These are phyloP conservation scores for Amanita rimosa DNA, from an alignment of 768 basidiomycete genomes.

Conservation along the genomic window DNA sequence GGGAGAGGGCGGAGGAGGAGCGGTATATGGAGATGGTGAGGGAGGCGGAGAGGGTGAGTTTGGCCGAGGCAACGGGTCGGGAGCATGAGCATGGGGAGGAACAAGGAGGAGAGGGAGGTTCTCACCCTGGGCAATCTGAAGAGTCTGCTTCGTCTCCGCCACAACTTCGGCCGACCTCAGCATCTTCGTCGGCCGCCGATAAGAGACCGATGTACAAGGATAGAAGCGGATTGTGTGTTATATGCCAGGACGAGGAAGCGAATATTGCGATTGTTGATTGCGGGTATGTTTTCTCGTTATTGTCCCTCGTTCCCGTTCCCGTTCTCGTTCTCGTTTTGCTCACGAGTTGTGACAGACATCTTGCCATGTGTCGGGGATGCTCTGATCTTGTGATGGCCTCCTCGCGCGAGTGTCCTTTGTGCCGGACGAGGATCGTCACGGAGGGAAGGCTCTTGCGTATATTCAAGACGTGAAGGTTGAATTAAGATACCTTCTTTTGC, in stretches of 20 bases:
- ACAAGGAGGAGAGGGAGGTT: too few species aligned
- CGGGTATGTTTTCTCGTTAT: conserved; percentile 49
- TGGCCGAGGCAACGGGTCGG: neutral
- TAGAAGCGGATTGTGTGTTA: conserved; percentile 72
- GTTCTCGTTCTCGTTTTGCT: neutral
- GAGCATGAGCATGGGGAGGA: neutral
- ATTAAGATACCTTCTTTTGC: neutral
- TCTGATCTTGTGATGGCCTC: conserved; percentile 72
- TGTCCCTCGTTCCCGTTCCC: too few species aligned
- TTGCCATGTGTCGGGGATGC: conserved; percentile 68
- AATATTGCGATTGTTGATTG: conserved; percentile 92
- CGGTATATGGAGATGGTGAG: conserved; percentile 27
- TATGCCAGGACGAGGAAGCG: conserved; percentile 92
- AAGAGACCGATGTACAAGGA: conserved; percentile 30
- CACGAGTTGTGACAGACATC: conserved; percentile 40
- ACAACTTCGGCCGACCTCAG: neutral
- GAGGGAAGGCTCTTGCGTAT: conserved; percentile 74
- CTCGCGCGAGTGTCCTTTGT: conserved; percentile 82
- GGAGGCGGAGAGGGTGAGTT: conserved; percentile 17
- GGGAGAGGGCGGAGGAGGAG: conserved; percentile 19
- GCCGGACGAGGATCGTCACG: conserved; percentile 80
- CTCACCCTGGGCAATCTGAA: neutral
- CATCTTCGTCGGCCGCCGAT: neutral
- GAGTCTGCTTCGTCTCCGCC: neutral
- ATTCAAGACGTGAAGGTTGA: conserved; percentile 36